phyloP scores from a whole-genome alignment of 2,329 filamentous ascomycete species.

The Hymenoscyphus fructigenus region DNA sequence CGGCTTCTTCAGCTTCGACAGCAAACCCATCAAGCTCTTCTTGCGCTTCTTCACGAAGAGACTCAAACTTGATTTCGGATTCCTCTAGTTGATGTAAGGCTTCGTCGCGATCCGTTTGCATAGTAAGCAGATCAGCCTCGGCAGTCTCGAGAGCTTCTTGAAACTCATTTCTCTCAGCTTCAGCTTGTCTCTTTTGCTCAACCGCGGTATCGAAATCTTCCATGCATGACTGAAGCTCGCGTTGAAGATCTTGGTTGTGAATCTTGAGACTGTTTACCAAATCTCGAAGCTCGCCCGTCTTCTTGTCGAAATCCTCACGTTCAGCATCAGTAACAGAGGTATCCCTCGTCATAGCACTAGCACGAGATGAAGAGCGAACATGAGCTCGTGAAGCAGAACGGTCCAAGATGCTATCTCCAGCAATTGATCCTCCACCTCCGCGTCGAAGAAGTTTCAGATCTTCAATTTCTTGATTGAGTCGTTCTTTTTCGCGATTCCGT shows the following conservation, averaged over 20 bases:
- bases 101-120: slow-evolving; percentile 85
- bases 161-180: slow-evolving; percentile 58
- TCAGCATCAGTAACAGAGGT: slow-evolving; percentile 66
- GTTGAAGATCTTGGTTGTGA: slow-evolving; percentile 83
- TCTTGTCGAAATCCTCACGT: slow-evolving; percentile 82
- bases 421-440: slow-evolving; percentile 63
- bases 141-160: slow-evolving; percentile 80
- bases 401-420: slow-evolving; percentile 88
- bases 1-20: slow-evolving; percentile 69
- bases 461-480: slow-evolving; percentile 94
- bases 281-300: slow-evolving; percentile 80
- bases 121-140: slow-evolving; percentile 73
- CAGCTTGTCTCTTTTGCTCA: slow-evolving; percentile 59
- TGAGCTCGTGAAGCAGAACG: slow-evolving; percentile 86
- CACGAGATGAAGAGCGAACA: slow-evolving; percentile 72
- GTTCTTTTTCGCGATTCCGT: slow-evolving; percentile 90
- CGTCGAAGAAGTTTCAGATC: slow-evolving; percentile 88
- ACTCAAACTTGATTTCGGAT: slow-evolving; percentile 59
- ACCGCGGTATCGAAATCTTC: slow-evolving; percentile 76
- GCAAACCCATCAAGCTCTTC: slow-evolving; percentile 67
- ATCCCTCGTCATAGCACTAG: slow-evolving; percentile 43
- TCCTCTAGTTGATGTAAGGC: slow-evolving; percentile 65
- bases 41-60: slow-evolving; percentile 61
- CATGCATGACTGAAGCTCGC: slow-evolving; percentile 76
- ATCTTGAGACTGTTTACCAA: slow-evolving; percentile 83